Conservation (phyloP, 2,329 filamentous ascomycete genomes). For the Fusarium ambrosium region DNA sequence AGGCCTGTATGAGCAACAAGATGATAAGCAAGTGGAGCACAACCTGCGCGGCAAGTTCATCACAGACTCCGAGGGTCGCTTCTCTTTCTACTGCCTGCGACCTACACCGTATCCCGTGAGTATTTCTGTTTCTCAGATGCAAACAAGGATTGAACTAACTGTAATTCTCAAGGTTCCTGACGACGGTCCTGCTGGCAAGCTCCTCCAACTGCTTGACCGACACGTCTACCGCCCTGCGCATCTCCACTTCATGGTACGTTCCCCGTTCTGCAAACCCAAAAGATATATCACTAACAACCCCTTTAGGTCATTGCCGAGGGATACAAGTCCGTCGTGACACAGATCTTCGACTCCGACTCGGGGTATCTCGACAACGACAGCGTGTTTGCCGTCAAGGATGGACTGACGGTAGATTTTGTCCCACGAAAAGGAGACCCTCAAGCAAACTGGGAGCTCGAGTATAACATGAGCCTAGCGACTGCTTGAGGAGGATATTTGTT, state of each 20-base stretch:
- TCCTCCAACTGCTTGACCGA: constrained; percentile 67
- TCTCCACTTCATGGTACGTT: constrained; percentile 68
- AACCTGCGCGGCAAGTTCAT: constrained; percentile 81
- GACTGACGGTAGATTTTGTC: constrained; percentile 60
- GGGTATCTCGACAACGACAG: constrained; percentile 69
- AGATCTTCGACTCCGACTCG: constrained; percentile 80
- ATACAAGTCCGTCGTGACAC: constrained; percentile 77
- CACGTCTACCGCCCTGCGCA: constrained; percentile 71
- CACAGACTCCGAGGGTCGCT: constrained; percentile 75
- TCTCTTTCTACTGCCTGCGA: constrained; percentile 71
- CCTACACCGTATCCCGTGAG: constrained; percentile 68
- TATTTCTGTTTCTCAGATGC: not conserved
- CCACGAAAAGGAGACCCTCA: constrained; percentile 56
- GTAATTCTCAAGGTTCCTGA: constrained; percentile 49
- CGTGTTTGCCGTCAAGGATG: constrained; percentile 69
- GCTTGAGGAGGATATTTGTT: not conserved
- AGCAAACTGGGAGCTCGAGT: constrained; percentile 70
- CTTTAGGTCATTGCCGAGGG: constrained; percentile 62
- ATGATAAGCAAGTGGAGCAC: constrained; percentile 76
- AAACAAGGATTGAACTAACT: too few relatives aligned
- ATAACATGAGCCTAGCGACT: constrained; percentile 62
- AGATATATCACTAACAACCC: not conserved
- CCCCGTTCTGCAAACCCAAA: rapidly evolving
- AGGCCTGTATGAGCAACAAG: constrained; percentile 78
- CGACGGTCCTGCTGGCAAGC: constrained; percentile 66